Conservation (phyloP, 1,139 yeast genomes). For the Pichia sp. region DNA sequence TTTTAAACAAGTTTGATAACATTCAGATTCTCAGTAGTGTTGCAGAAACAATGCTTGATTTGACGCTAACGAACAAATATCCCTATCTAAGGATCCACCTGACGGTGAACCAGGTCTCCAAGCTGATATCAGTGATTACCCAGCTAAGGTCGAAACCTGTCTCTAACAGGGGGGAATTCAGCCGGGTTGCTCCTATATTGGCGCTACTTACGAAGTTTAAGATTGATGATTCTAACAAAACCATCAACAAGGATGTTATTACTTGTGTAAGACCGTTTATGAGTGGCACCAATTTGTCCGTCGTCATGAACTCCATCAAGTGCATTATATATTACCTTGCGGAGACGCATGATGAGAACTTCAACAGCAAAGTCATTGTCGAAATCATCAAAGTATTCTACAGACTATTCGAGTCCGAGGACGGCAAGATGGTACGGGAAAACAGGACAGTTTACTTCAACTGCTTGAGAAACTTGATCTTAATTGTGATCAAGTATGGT, state of each 20-base stretch:
- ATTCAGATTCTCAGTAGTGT: slow-evolving; percentile 1
- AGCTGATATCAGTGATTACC: slow-evolving; percentile 1
- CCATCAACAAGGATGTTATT: slow-evolving; percentile 6
- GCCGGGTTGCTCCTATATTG: slow-evolving; percentile 4
- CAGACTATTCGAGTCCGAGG: background rate
- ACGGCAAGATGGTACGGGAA: background rate
- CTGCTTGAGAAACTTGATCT: slow-evolving; percentile 12
- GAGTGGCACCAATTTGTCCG: background rate
- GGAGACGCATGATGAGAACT: background rate
- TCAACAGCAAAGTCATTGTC: background rate
- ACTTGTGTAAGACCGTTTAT: slow-evolving; percentile 11
- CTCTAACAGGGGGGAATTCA: background rate
- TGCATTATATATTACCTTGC: slow-evolving; percentile 7
- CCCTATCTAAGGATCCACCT: slow-evolving; percentile 2
- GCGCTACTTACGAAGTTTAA: slow-evolving; percentile 4
- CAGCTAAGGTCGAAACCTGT: background rate
- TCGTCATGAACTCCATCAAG: slow-evolving; percentile 12
- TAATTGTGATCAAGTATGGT: slow-evolving; percentile 9
- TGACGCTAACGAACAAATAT: slow-evolving; percentile 7
- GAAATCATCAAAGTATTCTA: background rate
- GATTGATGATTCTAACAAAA: background rate
- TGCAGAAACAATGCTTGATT: slow-evolving; percentile 3
- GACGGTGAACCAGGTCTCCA: slow-evolving; percentile 1
- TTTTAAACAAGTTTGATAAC: background rate
- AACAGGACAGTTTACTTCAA: slow-evolving; percentile 9